Evolutionary conservation across 169 alveolate species (phyloP), one percentile per base, ranked within the genome.

Genomic region (Babesia sp.): DNA sequence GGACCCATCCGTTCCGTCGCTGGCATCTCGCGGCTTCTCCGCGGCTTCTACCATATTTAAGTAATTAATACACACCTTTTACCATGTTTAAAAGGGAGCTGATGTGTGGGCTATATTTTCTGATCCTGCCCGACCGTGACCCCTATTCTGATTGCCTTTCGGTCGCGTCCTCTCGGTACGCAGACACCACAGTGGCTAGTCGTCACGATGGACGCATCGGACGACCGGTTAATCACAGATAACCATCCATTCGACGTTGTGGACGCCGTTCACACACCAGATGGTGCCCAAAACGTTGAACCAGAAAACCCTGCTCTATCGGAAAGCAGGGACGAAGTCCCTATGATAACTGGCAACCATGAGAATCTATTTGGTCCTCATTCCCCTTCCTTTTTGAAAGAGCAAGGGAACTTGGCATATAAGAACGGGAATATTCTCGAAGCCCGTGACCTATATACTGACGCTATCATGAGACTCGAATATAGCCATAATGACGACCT

Each of bases 401-500:
- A 71, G 48, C 46, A 67, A 7, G 93, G 93, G 14, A 87, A 87
- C 66, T 61, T 20, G 42, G 69, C 67, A 37, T 80, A 60, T 41
- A 60, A 70, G 51, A 67, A 79, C 36, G 60, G 68, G 6, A 81
- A 69, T 36, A 80, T 56, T 60, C 33, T 20, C 37, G 71, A 54
- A 37, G 93, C 91, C 11, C 66, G 75, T 24, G 81, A 79, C 70
- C 72, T 80, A 75, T 87, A 89, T 55, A 75, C 72, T 63, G 63
- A 50, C 26, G 93, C 94, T 18, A 56, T 86, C 51, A 53, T 36
- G 76, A 39, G 83, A 70, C 82, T 89, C 57, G 90, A 86, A 57
- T 83, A 81, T 51, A 70, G 83, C 58, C 46, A 81, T 59, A 55
- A 78, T 41, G 77, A 60, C 55, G 36, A 18, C 20, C 66, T 84